A percentile compares a stretch with the other conserved stretches of the same genome.
Conservation (phyloP, 176 grass and related monocot species). For the Ensete glaucum region DNA sequence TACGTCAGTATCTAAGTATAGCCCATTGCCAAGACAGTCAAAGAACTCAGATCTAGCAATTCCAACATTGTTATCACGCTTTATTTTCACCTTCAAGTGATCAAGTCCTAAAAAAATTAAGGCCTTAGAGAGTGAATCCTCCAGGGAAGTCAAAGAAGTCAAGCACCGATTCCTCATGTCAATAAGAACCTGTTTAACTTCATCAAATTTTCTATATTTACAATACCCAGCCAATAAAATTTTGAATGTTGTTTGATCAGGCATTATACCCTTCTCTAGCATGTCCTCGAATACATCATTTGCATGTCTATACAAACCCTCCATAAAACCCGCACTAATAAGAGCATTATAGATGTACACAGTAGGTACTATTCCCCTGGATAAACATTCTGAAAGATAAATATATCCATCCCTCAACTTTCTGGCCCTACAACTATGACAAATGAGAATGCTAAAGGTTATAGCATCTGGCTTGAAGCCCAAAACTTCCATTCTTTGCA, state of each 20-base stretch:
- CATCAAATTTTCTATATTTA: slow-evolving; percentile 74
- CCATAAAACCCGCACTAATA: slow-evolving; percentile 62
- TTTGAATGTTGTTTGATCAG: slow-evolving; percentile 55
- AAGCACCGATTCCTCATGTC: slow-evolving; percentile 39
- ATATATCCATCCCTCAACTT: slow-evolving; percentile 59
- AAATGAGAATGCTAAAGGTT: slow-evolving; percentile 79
- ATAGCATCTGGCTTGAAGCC: slow-evolving; percentile 60
- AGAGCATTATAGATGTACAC: slow-evolving; percentile 70
- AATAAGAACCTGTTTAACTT: slow-evolving; percentile 55
- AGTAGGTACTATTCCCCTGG: slow-evolving; percentile 51
- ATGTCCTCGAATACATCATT: slow-evolving; percentile 81
- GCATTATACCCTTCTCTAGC: slow-evolving; percentile 52
- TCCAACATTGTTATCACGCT: slow-evolving; percentile 68
- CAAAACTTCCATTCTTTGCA: slow-evolving; percentile 58
- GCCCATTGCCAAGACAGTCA: slow-evolving; percentile 77
- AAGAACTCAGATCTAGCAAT: slow-evolving; percentile 84
- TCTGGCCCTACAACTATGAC: slow-evolving; percentile 59
- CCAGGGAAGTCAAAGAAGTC: slow-evolving; percentile 39
- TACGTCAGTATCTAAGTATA: slow-evolving; percentile 77
- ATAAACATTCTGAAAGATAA: slow-evolving; percentile 86
- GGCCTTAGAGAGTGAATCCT: slow-evolving; percentile 59
- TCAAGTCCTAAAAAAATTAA: slow-evolving; percentile 63
- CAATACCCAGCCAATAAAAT: slow-evolving; percentile 82
- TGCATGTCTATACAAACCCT: slow-evolving; percentile 68
- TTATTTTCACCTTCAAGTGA: slow-evolving; percentile 70